These are phyloP conservation scores for Ogataea nitratoaversa DNA, from an alignment of 805 yeast genomes.

Conservation along the genomic window DNA sequence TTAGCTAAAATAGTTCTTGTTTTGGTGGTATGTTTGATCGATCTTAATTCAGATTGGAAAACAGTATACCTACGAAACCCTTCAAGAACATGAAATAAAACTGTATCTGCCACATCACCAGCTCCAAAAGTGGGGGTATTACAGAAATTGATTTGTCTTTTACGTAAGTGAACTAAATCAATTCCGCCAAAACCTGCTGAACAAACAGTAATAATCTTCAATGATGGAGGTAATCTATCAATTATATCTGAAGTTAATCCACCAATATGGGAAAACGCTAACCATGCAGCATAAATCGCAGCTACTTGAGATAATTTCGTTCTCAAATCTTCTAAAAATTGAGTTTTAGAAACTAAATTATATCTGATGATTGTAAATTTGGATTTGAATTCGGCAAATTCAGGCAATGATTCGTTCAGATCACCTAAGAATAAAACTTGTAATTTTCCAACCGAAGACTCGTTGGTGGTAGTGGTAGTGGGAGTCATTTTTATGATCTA, in stretches of 20 bases:
- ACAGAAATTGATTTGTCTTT: constrained; percentile 45
- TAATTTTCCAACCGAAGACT: too few species aligned
- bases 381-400: constrained; percentile 40
- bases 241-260: constrained; percentile 41
- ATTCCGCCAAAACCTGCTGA: constrained; percentile 50
- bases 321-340: constrained; percentile 37
- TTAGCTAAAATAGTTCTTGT: constrained; percentile 40
- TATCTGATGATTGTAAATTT: constrained; percentile 38
- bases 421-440: constrained; percentile 49
- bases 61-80: constrained; percentile 54
- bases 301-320: constrained; percentile 34
- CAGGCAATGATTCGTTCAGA: constrained; percentile 41
- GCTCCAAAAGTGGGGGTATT: constrained; percentile 60
- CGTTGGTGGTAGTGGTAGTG: too few species aligned
- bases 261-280: constrained; percentile 41
- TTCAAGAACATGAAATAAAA: constrained; percentile 51
- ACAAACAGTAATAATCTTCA: constrained; percentile 48
- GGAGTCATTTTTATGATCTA: too few species aligned
- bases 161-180: constrained; percentile 35
- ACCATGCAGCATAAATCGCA: constrained; percentile 52
- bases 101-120: constrained; percentile 71
- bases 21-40: constrained; percentile 38
- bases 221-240: constrained; percentile 36
- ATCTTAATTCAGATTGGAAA: constrained; percentile 40
- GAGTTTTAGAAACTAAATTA: constrained; percentile 36